Evolutionary conservation across 352 stramenopile species (phyloP), one percentile per base, ranked within the genome.

Genomic region (Pythium aquatile): DNA sequence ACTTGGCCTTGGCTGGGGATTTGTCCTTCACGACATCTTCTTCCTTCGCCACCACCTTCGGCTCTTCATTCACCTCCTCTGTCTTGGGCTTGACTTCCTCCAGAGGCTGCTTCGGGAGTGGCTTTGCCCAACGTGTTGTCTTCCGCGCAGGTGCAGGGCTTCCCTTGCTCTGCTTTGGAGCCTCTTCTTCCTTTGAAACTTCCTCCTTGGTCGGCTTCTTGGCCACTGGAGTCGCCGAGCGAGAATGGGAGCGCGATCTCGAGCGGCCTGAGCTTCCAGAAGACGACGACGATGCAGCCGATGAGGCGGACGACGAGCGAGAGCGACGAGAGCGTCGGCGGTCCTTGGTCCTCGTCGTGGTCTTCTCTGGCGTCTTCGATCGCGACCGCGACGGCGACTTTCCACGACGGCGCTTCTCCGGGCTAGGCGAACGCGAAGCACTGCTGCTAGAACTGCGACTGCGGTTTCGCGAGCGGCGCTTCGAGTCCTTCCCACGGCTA

Each of bases 71-170:
- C 9, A 24, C 7, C 14, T 62, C 42, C 24, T 42, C 26, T 24
- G 35, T 54, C 28, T 54, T 20, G 55, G 24, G 16, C n/a, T 24
- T 13, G 0, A 17, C 40, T 8, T 32, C 16, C 1, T 42, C 24
- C 10, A 32, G 2, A 24, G 51, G 26, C 40, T 24, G 40, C 53
- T 62, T 65, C 10, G 64, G 52, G 6, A 70, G 42, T 4, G 64
- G 57, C 44, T 70, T 51, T 10, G 55, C 58, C 65, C 65, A 71
- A 0, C 65, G 65, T 5, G 65, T 71, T 6, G 65, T 65, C 65
- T 67, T 72, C 28, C 59, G 54, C 6, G 49, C 54, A 24, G 47
- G 58, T 9, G 33, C 65, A 1, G 59, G 54, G 46, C 56, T 66
- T 1, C n/a, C 37, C 16, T 56, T 24, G 5, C 48, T 24, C 1